Base-by-base conservation (phyloP, 202 grass and related monocot genomes). In the Digitaria exilis region DNA sequence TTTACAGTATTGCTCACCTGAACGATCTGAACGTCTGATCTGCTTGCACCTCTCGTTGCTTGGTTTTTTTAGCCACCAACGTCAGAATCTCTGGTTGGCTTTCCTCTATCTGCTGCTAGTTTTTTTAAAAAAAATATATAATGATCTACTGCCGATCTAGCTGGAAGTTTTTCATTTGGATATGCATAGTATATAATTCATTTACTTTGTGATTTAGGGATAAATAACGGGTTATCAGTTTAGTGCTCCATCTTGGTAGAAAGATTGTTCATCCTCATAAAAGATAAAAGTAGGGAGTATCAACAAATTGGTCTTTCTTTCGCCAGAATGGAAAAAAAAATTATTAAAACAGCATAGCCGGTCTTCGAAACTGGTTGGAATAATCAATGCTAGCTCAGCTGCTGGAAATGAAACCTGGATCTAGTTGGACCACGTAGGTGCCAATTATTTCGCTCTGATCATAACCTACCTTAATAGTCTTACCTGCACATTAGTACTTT, bases 1-100 rank as follows among this genome's bases (percentile, higher is more conserved):
- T 90, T 74, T 32, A 41, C 12, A 4, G 14, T 58, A 26, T 57
- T 16, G 30, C 22, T 78, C 83, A 61, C 68, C 79, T 86, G 50
- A 62, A 51, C 67, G 43, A 68, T 75, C 68, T 86, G 37, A 54
- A 73, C 29, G 54, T 73, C 79, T 86, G 51, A 74, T 79, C 68
- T 86, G 46, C 32, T 81, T 59, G 39, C 37, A 31, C 14, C 24
- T 81, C 51, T 75, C 76, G 80, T 60, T 68, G 30, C 13, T 13
- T 21, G 30, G 31, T 34, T 69, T 51, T 68, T 80, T 69, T 0
- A 75, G 44, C 18, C 69, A 52, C 32, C 17, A 62, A 6, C 10
- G 34, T 44, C 30, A 37, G 28, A 77, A 85, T 76, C 63, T 71
- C 71, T 81, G 42, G 0, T 3, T 62, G n/a, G 61, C 48, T 80